phyloP scores from a whole-genome alignment of 306 rosid species.

The Cotoneaster glaucophyllus region DNA sequence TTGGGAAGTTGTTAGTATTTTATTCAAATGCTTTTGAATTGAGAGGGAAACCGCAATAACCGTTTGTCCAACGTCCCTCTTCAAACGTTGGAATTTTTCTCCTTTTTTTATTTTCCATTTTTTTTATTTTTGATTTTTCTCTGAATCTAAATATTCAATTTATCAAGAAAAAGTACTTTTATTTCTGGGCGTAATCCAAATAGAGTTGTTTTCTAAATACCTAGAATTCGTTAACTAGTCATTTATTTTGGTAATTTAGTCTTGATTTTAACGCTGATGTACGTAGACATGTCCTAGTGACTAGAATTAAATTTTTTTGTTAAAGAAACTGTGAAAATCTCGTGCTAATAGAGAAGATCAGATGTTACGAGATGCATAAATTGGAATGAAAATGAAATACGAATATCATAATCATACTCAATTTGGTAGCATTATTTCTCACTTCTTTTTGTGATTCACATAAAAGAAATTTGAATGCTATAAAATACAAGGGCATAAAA shows the following conservation, averaged over 20 bases:
- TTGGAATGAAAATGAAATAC: neutral
- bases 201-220: neutral
- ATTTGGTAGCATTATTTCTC: neutral
- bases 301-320: neutral
- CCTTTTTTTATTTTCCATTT: neutral
- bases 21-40: neutral
- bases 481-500: too few relatives aligned
- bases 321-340: neutral
- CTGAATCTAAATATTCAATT: neutral
- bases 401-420: neutral
- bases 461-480: neutral
- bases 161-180: neutral
- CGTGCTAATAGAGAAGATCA: neutral
- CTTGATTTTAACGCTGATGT: neutral
- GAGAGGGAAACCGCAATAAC: slow-evolving; percentile 21
- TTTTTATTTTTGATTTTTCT: neutral
- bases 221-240: neutral
- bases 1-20: neutral
- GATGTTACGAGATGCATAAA: neutral
- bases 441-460: neutral
- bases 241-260: neutral
- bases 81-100: neutral
- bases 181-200: neutral
- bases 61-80: neutral
- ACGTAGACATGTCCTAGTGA: neutral